phyloP scores from a whole-genome alignment of 2,329 filamentous ascomycete genomes.

The Knoxdaviesia proteae region DNA sequence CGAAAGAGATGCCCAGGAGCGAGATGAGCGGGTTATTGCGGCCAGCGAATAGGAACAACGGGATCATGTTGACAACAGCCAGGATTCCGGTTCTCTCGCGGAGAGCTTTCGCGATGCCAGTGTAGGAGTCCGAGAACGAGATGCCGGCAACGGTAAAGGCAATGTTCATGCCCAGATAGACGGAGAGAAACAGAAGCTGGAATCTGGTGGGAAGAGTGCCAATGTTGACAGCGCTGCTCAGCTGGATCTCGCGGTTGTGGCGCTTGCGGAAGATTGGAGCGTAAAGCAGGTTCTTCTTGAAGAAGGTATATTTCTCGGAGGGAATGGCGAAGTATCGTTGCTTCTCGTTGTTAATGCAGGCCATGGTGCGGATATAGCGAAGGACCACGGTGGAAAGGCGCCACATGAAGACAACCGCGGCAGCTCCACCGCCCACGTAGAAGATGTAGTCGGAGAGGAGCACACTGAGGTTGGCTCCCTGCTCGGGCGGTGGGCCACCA shows the following conservation, averaged over 20 bases:
- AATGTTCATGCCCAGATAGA: slow-evolving; percentile 39
- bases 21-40: slow-evolving; percentile 84
- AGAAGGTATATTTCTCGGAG: neutral
- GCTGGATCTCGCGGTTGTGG: slow-evolving; percentile 44
- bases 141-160: slow-evolving; percentile 49
- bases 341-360: slow-evolving; percentile 56
- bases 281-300: slow-evolving; percentile 19
- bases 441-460: slow-evolving; percentile 39
- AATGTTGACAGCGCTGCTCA: slow-evolving; percentile 37
- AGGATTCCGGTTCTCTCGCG: slow-evolving; percentile 72
- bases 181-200: slow-evolving; percentile 32
- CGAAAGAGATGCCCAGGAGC: slow-evolving; percentile 72
- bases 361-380: slow-evolving; percentile 50
- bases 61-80: slow-evolving; percentile 65
- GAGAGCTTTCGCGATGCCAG: slow-evolving; percentile 40
- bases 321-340: slow-evolving; percentile 47
- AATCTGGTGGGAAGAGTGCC: slow-evolving; percentile 45
- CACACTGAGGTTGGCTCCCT: slow-evolving; percentile 23
- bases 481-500: slow-evolving; percentile 8
- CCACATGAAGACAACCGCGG: slow-evolving; percentile 44
- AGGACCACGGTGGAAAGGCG: slow-evolving; percentile 37
- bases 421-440: slow-evolving; percentile 41
- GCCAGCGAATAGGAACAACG: slow-evolving; percentile 69
- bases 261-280: slow-evolving; percentile 43
- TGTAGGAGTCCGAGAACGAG: slow-evolving; percentile 27